Conservation (phyloP, 331 rosid genomes). For the Arachis monticola region DNA sequence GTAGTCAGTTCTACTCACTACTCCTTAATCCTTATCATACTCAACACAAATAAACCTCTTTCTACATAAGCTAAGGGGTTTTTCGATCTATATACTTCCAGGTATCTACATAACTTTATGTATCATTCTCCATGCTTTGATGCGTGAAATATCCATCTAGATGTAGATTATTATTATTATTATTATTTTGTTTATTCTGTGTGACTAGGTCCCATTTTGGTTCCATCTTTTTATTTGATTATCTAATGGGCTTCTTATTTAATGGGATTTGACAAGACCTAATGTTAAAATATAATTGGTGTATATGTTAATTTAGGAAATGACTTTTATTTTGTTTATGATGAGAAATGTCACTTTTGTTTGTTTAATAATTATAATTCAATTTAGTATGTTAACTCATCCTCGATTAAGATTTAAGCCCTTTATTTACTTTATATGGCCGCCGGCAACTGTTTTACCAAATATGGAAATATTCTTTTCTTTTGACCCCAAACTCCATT, state of each 20-base stretch:
- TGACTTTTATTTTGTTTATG: neutral
- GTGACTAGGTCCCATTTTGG: neutral
- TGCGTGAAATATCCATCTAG: neutral
- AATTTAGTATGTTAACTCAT: neutral
- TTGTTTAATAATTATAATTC: neutral
- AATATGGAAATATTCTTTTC: conserved; percentile 41
- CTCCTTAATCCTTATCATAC: neutral
- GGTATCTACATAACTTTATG: conserved; percentile 32
- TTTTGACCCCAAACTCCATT: conserved; percentile 4
- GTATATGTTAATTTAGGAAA: neutral
- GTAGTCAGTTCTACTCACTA: neutral
- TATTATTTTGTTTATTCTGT: neutral
- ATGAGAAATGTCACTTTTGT: neutral
- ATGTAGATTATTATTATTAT: neutral
- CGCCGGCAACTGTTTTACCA: conserved; percentile 14
- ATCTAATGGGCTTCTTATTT: neutral
- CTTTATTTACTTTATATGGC: neutral
- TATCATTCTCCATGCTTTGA: neutral
- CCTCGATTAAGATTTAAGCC: neutral
- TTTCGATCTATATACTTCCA: conserved; percentile 25
- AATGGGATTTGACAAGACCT: neutral
- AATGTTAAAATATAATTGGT: neutral
- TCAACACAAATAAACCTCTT: neutral
- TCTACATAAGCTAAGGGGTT: neutral
- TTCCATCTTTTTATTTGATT: neutral